These are phyloP conservation scores for Bonnemaisonia californica DNA, from an alignment of 31 red algal species.

Conservation along the genomic window DNA sequence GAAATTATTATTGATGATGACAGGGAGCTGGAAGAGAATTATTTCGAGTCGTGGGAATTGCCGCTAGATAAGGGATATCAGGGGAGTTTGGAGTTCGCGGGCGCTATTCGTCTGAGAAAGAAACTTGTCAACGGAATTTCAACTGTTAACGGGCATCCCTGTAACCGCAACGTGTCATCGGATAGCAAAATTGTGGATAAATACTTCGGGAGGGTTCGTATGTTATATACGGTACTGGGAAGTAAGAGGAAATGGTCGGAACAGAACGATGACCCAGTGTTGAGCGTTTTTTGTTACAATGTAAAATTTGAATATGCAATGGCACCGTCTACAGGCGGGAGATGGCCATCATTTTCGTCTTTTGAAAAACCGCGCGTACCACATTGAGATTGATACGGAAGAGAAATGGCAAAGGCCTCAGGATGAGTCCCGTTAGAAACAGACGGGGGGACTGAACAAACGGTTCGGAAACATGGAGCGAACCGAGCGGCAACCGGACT, in stretches of 20 bases:
- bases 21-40: neutral
- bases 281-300: neutral
- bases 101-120: neutral
- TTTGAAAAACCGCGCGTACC: too few species aligned
- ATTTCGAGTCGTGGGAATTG: neutral
- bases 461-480: too few species aligned
- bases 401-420: too few species aligned
- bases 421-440: too few species aligned
- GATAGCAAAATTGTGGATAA: constrained; percentile 30
- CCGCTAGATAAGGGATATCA: constrained; percentile 19
- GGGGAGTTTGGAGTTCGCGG: neutral
- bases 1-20: neutral
- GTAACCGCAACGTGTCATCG: neutral
- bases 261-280: neutral
- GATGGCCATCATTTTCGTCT: too few species aligned
- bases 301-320: neutral
- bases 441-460: too few species aligned
- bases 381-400: too few species aligned
- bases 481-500: too few species aligned
- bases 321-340: neutral
- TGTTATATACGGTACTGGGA: neutral
- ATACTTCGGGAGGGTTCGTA: neutral
- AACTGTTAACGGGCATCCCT: neutral
- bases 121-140: constrained; percentile 1
- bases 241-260: neutral